Evolutionary conservation across 1,284 basidiomycete genomes (phyloP).

Genomic region (Heimioporus retisporus): DNA sequence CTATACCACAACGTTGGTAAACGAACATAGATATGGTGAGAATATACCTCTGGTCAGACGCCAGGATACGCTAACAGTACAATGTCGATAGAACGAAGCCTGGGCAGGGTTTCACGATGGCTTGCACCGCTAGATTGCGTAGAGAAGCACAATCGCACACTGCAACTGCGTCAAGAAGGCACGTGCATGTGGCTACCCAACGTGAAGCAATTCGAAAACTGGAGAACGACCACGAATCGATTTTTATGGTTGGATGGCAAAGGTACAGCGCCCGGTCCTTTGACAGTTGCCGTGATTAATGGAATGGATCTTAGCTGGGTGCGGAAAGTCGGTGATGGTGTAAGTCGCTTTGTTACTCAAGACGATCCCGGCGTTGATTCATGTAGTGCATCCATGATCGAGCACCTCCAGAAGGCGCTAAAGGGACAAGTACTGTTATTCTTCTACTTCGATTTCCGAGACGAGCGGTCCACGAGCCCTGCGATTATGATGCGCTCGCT

Average conservation of each 20-base stretch:
- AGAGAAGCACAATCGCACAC: slow-evolving; percentile 8
- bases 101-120: slow-evolving; percentile 8
- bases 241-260: slow-evolving; percentile 16
- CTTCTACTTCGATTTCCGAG: slow-evolving; percentile 16
- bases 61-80: slow-evolving; percentile 1
- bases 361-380: neutral
- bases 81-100: slow-evolving; percentile 8
- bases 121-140: slow-evolving; percentile 2
- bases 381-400: slow-evolving; percentile 11
- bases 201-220: slow-evolving; percentile 1
- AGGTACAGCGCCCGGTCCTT: slow-evolving; percentile 1
- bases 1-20: too few relatives aligned
- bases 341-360: neutral
- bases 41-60: too few relatives aligned
- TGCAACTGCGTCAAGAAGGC: slow-evolving; percentile 5
- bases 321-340: slow-evolving; percentile 17
- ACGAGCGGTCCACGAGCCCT: slow-evolving; percentile 1
- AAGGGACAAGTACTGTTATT: neutral
- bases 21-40: too few relatives aligned
- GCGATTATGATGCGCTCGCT: slow-evolving; percentile 5
- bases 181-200: slow-evolving; percentile 10
- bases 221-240: slow-evolving; percentile 3
- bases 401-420: slow-evolving; percentile 1
- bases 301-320: neutral
- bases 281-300: neutral